Evolutionary conservation across 306 rosid genomes (phyloP).

Genomic region (Corylus avellana): DNA sequence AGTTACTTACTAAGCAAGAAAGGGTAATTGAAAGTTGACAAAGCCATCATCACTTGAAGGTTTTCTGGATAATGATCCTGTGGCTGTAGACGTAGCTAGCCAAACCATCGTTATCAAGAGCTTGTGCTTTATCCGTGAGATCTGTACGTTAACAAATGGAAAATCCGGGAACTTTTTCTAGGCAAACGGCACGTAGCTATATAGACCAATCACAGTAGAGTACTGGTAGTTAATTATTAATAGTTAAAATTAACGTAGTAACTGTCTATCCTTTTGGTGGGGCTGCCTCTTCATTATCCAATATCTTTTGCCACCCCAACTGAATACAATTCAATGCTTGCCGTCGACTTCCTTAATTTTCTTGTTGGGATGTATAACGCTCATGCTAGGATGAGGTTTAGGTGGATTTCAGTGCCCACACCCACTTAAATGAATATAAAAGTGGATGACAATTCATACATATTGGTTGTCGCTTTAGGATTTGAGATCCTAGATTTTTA

Average conservation of each 20-base stretch:
- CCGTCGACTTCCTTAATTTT: background rate
- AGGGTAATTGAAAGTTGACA: too few species aligned
- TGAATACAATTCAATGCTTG: background rate
- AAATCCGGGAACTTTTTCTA: background rate
- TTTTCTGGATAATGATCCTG: background rate
- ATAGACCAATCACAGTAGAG: constrained; percentile 1
- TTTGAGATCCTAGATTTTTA: too few species aligned
- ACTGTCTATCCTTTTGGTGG: constrained; percentile 14
- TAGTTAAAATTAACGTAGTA: background rate
- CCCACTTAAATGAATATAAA: background rate
- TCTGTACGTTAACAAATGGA: background rate
- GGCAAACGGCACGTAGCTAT: background rate
- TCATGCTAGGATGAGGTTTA: background rate
- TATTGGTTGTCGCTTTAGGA: too few species aligned
- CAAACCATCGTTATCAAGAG: background rate
- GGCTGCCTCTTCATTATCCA: constrained; percentile 1
- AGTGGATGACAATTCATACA: too few species aligned
- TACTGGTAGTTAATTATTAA: background rate
- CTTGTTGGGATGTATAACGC: background rate
- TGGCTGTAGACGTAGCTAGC: background rate
- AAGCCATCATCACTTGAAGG: background rate
- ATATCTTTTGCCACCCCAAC: background rate
- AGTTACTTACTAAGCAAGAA: too few species aligned
- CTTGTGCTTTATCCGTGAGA: background rate
- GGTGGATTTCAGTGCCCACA: background rate